A percentile compares a stretch with the other conserved stretches of the same genome.
Conservation (phyloP, 2,329 filamentous ascomycete species). For the Daldinia sp. region DNA sequence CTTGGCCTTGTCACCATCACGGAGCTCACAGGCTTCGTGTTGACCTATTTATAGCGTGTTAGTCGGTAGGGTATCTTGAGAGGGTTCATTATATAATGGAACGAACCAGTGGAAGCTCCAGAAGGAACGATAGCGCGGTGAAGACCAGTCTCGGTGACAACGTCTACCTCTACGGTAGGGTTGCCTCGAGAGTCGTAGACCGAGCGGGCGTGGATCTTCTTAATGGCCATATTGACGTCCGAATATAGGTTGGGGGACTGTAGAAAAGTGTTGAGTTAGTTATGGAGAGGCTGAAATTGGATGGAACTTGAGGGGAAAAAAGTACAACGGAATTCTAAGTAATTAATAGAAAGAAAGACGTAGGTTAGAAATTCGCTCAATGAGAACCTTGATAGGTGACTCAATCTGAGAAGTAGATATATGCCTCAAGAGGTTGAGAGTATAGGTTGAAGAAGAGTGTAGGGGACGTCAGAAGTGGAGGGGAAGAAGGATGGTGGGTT, state of each 20-base stretch:
- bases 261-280: constrained; percentile 30
- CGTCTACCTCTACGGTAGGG: constrained; percentile 98
- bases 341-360: constrained; percentile 22
- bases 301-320: background rate
- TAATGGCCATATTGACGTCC: constrained; percentile 81
- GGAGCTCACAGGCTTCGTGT: constrained; percentile 91
- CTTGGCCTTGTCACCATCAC: constrained; percentile 88
- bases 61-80: constrained; percentile 35
- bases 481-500: constrained; percentile 36
- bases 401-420: constrained; percentile 32
- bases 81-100: constrained; percentile 34
- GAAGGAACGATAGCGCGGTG: constrained; percentile 98
- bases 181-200: constrained; percentile 99
- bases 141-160: constrained; percentile 94
- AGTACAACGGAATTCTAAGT: constrained; percentile 9
- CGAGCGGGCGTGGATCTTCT: constrained; percentile 90
- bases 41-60: constrained; percentile 68
- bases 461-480: constrained; percentile 33
- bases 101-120: constrained; percentile 91
- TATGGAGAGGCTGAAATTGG: constrained; percentile 15
- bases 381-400: constrained; percentile 21
- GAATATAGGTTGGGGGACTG: constrained; percentile 25
- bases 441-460: constrained; percentile 33
- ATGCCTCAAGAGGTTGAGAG: constrained; percentile 40
- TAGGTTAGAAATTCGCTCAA: constrained; percentile 40